Conservation (phyloP, 208 protist genomes). For the Trypanosoma congolense region DNA sequence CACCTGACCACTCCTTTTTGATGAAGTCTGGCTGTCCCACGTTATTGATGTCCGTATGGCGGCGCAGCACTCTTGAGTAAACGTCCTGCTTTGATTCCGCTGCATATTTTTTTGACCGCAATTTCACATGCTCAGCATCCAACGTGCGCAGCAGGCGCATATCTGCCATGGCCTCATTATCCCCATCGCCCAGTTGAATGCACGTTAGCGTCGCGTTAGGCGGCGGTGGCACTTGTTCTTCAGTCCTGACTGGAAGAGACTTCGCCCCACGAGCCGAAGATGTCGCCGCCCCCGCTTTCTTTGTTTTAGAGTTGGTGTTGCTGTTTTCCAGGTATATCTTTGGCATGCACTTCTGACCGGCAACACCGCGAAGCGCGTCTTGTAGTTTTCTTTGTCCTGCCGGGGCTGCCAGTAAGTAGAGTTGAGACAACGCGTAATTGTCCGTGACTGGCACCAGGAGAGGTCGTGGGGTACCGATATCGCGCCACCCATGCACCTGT, state of each 20-base stretch:
- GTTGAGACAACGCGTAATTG: not conserved
- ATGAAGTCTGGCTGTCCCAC: conserved; percentile 11
- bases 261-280: not conserved
- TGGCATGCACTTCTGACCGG: not conserved
- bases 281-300: not conserved
- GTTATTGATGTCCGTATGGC: conserved; percentile 1
- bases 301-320: not conserved
- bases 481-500: conserved; percentile 14
- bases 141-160: conserved; percentile 1
- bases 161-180: conserved; percentile 1
- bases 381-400: not conserved
- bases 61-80: conserved; percentile 9
- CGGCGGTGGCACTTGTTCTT: not conserved
- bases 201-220: conserved; percentile 2
- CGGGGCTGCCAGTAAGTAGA: conserved; percentile 11
- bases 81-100: conserved; percentile 2
- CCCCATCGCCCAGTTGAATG: conserved; percentile 3
- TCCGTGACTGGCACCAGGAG: conserved; percentile 5
- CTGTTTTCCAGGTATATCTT: conserved; percentile 2
- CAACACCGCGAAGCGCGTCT: not conserved
- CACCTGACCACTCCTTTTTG: not conserved
- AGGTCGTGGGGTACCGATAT: conserved; percentile 13
- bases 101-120: not conserved
- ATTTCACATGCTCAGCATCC: conserved; percentile 2
- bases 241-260: too few species aligned